phyloP scores from a whole-genome alignment of 1,284 basidiomycete genomes.

The Naganishia liquefaciens region DNA sequence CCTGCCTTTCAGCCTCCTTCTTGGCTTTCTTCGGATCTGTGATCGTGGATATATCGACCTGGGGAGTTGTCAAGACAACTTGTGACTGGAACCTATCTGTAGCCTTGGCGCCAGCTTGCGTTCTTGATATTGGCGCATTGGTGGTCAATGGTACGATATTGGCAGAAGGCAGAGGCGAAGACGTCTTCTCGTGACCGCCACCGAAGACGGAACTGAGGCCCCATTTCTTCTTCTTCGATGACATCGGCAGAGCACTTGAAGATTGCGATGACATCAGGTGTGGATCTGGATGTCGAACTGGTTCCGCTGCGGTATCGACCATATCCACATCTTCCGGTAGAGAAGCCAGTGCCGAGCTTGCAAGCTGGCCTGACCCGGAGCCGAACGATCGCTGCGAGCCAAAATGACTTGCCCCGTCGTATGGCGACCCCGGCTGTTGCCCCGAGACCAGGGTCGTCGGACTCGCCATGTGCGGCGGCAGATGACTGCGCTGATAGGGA shows the following conservation, averaged over 20 bases:
- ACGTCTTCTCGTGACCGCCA: slow-evolving; percentile 62
- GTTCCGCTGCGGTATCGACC: slow-evolving; percentile 25
- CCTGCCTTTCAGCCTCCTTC: slow-evolving; percentile 82
- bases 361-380: not conserved
- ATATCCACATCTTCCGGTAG: slow-evolving; percentile 32
- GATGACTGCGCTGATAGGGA: slow-evolving; percentile 28
- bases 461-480: slow-evolving; percentile 34
- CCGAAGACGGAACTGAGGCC: slow-evolving; percentile 66
- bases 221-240: slow-evolving; percentile 55
- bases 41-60: slow-evolving; percentile 39
- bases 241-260: slow-evolving; percentile 34
- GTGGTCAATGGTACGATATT: slow-evolving; percentile 66
- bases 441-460: slow-evolving; percentile 33
- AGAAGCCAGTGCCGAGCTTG: slow-evolving; percentile 2
- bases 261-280: slow-evolving; percentile 11
- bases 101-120: slow-evolving; percentile 68
- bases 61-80: slow-evolving; percentile 55
- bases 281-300: slow-evolving; percentile 32
- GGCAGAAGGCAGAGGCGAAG: slow-evolving; percentile 16
- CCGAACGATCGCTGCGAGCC: slow-evolving; percentile 17
- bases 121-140: slow-evolving; percentile 67
- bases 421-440: slow-evolving; percentile 25
- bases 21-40: slow-evolving; percentile 80
- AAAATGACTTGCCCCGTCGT: slow-evolving; percentile 7
- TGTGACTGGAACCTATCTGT: slow-evolving; percentile 64